Conservation (phyloP, 2,329 filamentous ascomycete species). For the Colletotrichum godetiae region DNA sequence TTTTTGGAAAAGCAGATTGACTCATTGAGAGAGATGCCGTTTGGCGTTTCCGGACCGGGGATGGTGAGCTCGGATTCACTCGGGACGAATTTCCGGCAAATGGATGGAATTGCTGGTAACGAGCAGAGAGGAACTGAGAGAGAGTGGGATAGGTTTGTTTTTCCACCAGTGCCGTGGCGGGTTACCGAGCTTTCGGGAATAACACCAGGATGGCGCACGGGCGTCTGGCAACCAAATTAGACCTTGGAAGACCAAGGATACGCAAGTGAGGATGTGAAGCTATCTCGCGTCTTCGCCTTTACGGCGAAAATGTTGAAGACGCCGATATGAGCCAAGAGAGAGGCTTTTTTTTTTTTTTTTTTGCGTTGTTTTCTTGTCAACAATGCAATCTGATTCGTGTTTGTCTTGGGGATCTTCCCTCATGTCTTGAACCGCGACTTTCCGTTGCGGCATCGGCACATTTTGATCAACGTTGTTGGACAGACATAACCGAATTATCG, state of each 20-base stretch:
- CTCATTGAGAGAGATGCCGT: background rate
- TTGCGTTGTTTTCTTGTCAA: background rate
- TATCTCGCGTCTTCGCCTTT: slow-evolving; percentile 23
- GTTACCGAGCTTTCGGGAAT: slow-evolving; percentile 20
- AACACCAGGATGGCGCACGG: slow-evolving; percentile 1
- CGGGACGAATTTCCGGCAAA: background rate
- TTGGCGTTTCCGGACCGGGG: slow-evolving; percentile 17
- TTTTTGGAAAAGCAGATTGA: background rate
- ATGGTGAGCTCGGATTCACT: slow-evolving; percentile 5
- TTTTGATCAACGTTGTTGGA: background rate
- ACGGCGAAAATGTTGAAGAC: slow-evolving; percentile 16
- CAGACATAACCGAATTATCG: slow-evolving; percentile 1
- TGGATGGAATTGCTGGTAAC: background rate
- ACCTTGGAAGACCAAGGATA: background rate
- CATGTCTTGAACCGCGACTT: slow-evolving; percentile 25
- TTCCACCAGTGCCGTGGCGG: slow-evolving; percentile 21
- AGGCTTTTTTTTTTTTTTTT: background rate
- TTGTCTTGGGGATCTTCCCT: background rate
- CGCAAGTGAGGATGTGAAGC: background rate
- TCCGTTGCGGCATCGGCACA: slow-evolving; percentile 19
- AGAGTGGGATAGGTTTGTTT: background rate
- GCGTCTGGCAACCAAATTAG: background rate
- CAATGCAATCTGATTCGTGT: background rate
- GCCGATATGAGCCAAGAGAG: slow-evolving; percentile 16
- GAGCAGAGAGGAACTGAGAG: background rate